Base-by-base conservation (phyloP, 805 yeast species). In the Wickerhamiella bombiphila region DNA sequence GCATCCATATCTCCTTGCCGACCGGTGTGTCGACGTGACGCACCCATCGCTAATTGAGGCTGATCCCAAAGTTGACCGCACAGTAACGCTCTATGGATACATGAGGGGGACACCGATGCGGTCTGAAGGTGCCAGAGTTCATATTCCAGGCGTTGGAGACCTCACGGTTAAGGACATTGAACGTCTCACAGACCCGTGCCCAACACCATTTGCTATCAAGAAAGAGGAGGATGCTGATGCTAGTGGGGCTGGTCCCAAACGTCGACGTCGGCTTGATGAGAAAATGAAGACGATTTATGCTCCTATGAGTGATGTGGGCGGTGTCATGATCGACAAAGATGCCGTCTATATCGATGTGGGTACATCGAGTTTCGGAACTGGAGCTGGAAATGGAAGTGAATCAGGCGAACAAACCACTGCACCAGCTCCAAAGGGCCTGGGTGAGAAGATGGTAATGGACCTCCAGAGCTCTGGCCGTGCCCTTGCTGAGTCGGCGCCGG, bases 221-320 rank as follows among this genome's bases (percentile, higher is more conserved):
- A 78, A 71, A 50, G 62, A 83, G 28, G 94, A 81, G 45, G 50
- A 47, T 14, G 95, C 83, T 29, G 54, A 54, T 21, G 93, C 81
- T 52, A 76, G 68, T 35, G 51, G 43, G 9, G 53, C 49, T 6
- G 58, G 63, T 9, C 45, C 42, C 17, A 57, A 61, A 40, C 75
- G 95, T 57, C 70, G 96, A 53, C 81, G 83, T 56, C 72, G 97
- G 54, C 70, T 91, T 38, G 97, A 91, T 47, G 98, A 91, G 53
- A 82, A 78, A 50, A 93, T 83, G 55, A 91, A 86, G 57, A 73
- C 83, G 47, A 83, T 91, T 2, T 91, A 93, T 58, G 99, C 98
- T 0, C 99, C 99, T 35, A 91, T 91, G 99, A 81, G 96, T 34
- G 97, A 91, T 59, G 95, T 91, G n/a, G 96, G 96, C 40, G 99